These are phyloP conservation scores for Phoenix roebelenii DNA, from an alignment of 176 grass and related monocot species.

Conservation along the genomic window DNA sequence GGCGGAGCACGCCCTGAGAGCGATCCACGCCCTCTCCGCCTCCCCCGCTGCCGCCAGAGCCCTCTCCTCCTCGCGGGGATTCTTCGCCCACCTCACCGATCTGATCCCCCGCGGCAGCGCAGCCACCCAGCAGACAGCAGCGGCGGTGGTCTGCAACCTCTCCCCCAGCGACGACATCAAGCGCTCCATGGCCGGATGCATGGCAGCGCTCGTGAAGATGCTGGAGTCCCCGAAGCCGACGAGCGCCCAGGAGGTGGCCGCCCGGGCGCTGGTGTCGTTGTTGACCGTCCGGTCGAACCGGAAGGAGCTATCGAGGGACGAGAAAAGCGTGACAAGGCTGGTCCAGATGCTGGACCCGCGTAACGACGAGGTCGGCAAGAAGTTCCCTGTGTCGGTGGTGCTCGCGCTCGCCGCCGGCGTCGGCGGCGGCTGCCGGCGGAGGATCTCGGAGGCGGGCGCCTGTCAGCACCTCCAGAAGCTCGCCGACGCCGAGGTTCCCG, in stretches of 20 bases:
- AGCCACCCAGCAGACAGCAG: constrained; percentile 45
- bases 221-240: constrained; percentile 65
- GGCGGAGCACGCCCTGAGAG: constrained; percentile 35
- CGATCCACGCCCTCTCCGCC: constrained; percentile 45
- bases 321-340: constrained; percentile 59
- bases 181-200: constrained; percentile 47
- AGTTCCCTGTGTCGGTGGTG: constrained; percentile 45
- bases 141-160: constrained; percentile 49
- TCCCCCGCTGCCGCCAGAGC: constrained; percentile 39
- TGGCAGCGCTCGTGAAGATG: constrained; percentile 56
- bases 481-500: constrained; percentile 54
- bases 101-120: constrained; percentile 42
- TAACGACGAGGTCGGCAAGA: constrained; percentile 61
- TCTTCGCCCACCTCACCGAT: constrained; percentile 62
- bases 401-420: constrained; percentile 56
- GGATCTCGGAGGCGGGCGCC: constrained; percentile 52
- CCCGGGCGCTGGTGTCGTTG: constrained; percentile 41
- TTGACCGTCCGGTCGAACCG: constrained; percentile 50
- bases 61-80: constrained; percentile 46
- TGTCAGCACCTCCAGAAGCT: constrained; percentile 62
- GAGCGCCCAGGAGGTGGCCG: constrained; percentile 55
- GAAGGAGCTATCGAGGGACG: constrained; percentile 59
- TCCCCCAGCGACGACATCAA: constrained; percentile 50
- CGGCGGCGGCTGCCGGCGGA: constrained; percentile 42
- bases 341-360: constrained; percentile 69